Evolutionary conservation across 768 basidiomycete species (phyloP), one percentile per base, ranked within the genome.

Genomic region (Lentinula sp.): DNA sequence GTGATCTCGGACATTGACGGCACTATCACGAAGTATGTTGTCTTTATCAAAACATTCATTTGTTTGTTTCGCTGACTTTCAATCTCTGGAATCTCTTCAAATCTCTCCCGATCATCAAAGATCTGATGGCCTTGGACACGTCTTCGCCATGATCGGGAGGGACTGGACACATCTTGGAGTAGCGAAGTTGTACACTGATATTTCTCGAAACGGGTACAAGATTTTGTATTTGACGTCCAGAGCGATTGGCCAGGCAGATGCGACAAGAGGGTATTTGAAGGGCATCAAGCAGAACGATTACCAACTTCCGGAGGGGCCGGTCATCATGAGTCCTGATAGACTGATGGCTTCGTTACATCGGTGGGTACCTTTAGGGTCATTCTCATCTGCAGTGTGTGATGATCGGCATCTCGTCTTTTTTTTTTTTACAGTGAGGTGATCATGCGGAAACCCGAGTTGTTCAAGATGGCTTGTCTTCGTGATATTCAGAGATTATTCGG

Each of bases 141-240:
- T 99, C 54, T 95, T 97, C 68, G 95, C 95, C 2, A 93, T 97
- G 84, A 95, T 98, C 65, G 97, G 96, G 7, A 86, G 95, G 8
- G 96, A 98, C 71, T 98, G 96, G 97, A 98, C 96, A 2, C 96
- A 98, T 72, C 78, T 91, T 4, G 96, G 97, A 5, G 95, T 98
- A 35, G 96, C 95, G 13, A 98, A 98, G 73, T 79, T 98, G 16
- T 98, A 98, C 74, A 96, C 93, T 1, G 96, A 98, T 69, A 97
- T 99, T 64, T 80, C 81, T 50, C 85, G 91, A 57, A 98, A 99
- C 70, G 97, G 96, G 40, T 98, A 98, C 81, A 95, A 93, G 77
- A 89, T 98, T 69, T 88, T 98, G 85, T 98, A 98, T 71, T 84
- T 98, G 13, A 98, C 96, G 0, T 97, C 95, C 11, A 84, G 97